Evolutionary conservation across 805 yeast genomes (phyloP), one percentile per base, ranked within the genome.

Genomic region (Saturnispora zaruensis): DNA sequence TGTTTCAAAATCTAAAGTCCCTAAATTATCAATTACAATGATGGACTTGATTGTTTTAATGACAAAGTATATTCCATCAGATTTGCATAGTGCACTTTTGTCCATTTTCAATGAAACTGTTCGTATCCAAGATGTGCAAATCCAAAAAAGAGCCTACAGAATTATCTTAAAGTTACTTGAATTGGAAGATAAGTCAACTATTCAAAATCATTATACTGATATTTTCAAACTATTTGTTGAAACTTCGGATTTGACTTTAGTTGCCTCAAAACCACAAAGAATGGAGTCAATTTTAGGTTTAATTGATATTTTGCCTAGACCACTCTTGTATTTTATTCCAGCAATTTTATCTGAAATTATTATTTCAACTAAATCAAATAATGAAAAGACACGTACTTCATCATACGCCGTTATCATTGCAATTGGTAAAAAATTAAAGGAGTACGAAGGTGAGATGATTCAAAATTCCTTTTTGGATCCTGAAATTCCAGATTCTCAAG

Each of bases 111-210:
- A 82, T 46, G 72, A 77, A 44, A 82, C 95, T 3, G 79, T 86
- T 36, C 58, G 72, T 21, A 68, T 76, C 33, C 68, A 72, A 45
- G 82, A 83, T 57, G 81, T 85, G 41, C 75, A 82, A 58, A 73
- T 87, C 56, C 98, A 91, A 66, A 91, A 91, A 69, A 82, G 96
- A 71, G 77, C 96, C 1, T 91, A 89, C 67, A 78, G 95, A 69
- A 81, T 87, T 45, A 67, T 91, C 49, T 66, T 85, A 20, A 81
- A 77, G 54, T 67, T 93, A 57, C 72, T 81, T 46, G 96, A 90
- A 64, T 71, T 82, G 21, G 84, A 82, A 41, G 25, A 33, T 32
- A 40, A 51, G n/a, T 65, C 66, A 24, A 79, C 89, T 2, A 67
- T 85, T 30, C 50, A 65, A 20, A 64, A 66, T 11, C 82, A 77